Base-by-base conservation (phyloP, 805 yeast species). In the Hemisphaericaspora nanyangensis region DNA sequence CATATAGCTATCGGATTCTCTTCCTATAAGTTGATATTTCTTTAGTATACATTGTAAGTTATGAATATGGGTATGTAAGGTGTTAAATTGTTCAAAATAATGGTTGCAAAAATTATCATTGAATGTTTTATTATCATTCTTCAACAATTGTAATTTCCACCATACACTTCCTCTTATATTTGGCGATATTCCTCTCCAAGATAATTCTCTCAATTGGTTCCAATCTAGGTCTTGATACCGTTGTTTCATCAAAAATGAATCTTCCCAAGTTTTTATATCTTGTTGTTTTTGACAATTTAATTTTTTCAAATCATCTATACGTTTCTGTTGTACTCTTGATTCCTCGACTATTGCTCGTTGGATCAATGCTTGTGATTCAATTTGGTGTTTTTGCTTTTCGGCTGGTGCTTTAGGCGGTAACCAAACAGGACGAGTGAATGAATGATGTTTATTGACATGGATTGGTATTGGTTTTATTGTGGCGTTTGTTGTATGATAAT, bases 351-450 rank as follows among this genome's bases (percentile, higher is more conserved):
- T 48, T 11, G 78, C 77, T 3, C 54, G 49, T 33, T 61, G 55
- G 26, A 78, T 56, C 29, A 78, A 44, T 20, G 54, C 47, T 38
- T 77, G 74, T 40, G 74, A 78, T 49, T 79, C 80, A 31, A 59
- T 58, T 31, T 74, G 63, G 52, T 83, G 90, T 43, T 70, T 75
- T 20, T 56, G 38, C 13, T 74, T 71, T 48, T 83, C 89, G 15
- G 60, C 56, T 13, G 58, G 53, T 18, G 74, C 58, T 54, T 83
- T 83, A 31, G 88, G 86, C 0, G 91, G 90, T 28, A 83, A 58
- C 64, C 78, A 74, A 1, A 71, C 58, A 18, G 85, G 89, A 38
- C 91, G 61, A 0, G 89, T 80, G 17, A 66, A 63, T 0, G 82
- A 57, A 11, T 68, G 45, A 38, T 56, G 52, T 10, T 29, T 35